Evolutionary conservation across 306 rosid species (phyloP).

Genomic region (Prunus campanulata): DNA sequence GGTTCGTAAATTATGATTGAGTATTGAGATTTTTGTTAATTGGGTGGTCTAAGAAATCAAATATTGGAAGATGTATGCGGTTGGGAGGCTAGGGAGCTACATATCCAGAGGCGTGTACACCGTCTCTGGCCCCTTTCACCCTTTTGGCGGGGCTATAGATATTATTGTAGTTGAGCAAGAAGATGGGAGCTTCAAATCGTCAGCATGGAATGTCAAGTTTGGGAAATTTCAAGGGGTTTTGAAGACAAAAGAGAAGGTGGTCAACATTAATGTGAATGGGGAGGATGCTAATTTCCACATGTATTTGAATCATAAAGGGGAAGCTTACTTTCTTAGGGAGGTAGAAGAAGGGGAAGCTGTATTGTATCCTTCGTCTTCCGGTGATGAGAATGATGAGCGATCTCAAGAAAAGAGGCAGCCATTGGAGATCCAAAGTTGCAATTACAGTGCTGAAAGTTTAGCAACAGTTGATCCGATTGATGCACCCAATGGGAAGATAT

Average conservation of each 20-base stretch:
- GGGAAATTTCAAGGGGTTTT: constrained; percentile 95
- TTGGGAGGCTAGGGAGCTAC: constrained; percentile 70
- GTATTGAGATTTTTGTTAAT: constrained; percentile 10
- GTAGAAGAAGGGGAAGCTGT: constrained; percentile 41
- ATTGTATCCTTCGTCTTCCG: constrained; percentile 35
- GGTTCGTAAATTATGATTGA: constrained; percentile 15
- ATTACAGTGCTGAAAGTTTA: constrained; percentile 26
- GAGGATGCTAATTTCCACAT: constrained; percentile 62
- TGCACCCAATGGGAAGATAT: constrained; percentile 28
- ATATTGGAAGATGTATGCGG: constrained; percentile 68
- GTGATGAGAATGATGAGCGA: constrained; percentile 40
- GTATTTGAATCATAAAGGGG: constrained; percentile 77
- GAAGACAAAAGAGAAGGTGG: constrained; percentile 67
- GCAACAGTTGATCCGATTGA: constrained; percentile 33
- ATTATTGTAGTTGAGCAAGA: constrained; percentile 79
- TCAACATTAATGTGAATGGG: constrained; percentile 67
- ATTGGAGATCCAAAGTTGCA: constrained; percentile 37
- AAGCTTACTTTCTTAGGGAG: constrained; percentile 75
- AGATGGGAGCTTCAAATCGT: constrained; percentile 85
- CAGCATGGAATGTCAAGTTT: constrained; percentile 87
- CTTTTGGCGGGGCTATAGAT: constrained; percentile 97
- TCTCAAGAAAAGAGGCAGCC: constrained; percentile 25
- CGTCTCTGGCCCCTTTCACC: constrained; percentile 81
- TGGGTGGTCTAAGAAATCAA: constrained; percentile 15
- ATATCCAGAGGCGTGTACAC: constrained; percentile 72